A percentile compares a stretch with the other conserved stretches of the same genome.
These are phyloP conservation scores for Coniferiporia weirii DNA, from an alignment of 1,284 basidiomycete species.

Conservation along the genomic window DNA sequence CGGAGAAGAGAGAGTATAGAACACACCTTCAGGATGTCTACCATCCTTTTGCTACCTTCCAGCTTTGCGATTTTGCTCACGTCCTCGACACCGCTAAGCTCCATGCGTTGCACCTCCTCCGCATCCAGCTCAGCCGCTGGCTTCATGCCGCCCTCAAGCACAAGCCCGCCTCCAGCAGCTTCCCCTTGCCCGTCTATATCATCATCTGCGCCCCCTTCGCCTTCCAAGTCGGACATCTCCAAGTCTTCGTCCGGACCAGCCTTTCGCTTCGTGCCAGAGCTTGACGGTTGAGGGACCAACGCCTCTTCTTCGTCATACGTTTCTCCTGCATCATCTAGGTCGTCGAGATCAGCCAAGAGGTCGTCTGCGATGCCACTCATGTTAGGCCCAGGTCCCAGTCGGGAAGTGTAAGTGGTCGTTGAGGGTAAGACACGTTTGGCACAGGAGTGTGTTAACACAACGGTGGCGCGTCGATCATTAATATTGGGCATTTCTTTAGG, in stretches of 20 bases:
- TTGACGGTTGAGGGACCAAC: slow-evolving; percentile 27
- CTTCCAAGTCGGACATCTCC: slow-evolving; percentile 46
- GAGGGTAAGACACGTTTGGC: not conserved
- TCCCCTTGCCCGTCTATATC: slow-evolving; percentile 35
- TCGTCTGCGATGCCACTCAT: slow-evolving; percentile 85
- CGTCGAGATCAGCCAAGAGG: slow-evolving; percentile 82
- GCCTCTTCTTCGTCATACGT: slow-evolving; percentile 46
- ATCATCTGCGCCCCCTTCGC: slow-evolving; percentile 35
- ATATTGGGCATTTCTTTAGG: no score
- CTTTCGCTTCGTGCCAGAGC: slow-evolving; percentile 53
- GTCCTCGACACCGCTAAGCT: slow-evolving; percentile 77
- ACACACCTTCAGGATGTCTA: slow-evolving; percentile 73
- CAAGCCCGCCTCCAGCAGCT: slow-evolving; percentile 45
- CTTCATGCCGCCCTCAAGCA: slow-evolving; percentile 84
- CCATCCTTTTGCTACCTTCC: slow-evolving; percentile 80
- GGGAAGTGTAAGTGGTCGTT: not conserved
- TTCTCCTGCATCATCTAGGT: slow-evolving; percentile 62
- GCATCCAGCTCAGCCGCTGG: slow-evolving; percentile 92
- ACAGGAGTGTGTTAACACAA: not conserved
- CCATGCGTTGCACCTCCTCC: slow-evolving; percentile 91
- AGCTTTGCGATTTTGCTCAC: slow-evolving; percentile 85
- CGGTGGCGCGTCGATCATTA: no score
- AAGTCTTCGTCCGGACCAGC: slow-evolving; percentile 47
- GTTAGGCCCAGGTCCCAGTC: not conserved
- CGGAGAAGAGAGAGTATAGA: not conserved